Percentiles rank a stretch among this genome's conserved stretches.
Evolutionary conservation across 768 basidiomycete genomes (phyloP).

Genomic region (Mycena capillaripes): DNA sequence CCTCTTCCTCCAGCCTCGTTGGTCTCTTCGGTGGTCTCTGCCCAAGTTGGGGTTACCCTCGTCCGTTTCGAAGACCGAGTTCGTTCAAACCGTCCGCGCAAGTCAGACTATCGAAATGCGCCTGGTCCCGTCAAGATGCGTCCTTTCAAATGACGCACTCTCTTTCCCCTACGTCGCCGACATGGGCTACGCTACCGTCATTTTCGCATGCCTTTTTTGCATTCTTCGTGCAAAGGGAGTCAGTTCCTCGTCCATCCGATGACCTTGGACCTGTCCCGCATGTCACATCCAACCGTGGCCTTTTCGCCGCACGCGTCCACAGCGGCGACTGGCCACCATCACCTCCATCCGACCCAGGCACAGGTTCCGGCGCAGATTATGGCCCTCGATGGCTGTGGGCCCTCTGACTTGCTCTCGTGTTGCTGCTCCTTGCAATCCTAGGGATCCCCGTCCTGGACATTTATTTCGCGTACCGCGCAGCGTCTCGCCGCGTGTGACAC

Average conservation of each 20-base stretch:
- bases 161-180: constrained; percentile 6
- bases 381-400: neutral
- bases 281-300: too few relatives aligned
- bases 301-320: too few relatives aligned
- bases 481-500: neutral
- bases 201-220: neutral
- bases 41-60: neutral
- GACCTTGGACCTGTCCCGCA: too few relatives aligned
- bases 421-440: neutral
- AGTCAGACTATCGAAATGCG: neutral
- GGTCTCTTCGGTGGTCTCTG: neutral
- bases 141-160: neutral
- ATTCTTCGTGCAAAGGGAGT: constrained; percentile 2
- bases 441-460: neutral
- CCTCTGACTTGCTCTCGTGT: neutral
- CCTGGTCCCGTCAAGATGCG: constrained; percentile 3
- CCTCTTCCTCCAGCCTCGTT: neutral
- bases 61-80: neutral
- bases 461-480: neutral
- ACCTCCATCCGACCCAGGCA: neutral
- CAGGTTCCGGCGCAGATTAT: neutral
- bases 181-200: neutral
- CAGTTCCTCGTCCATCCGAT: neutral
- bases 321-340: constrained; percentile 23
- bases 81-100: neutral